Base-by-base conservation (phyloP, 2,329 filamentous ascomycete genomes). In the Trichoderma arundinaceum region DNA sequence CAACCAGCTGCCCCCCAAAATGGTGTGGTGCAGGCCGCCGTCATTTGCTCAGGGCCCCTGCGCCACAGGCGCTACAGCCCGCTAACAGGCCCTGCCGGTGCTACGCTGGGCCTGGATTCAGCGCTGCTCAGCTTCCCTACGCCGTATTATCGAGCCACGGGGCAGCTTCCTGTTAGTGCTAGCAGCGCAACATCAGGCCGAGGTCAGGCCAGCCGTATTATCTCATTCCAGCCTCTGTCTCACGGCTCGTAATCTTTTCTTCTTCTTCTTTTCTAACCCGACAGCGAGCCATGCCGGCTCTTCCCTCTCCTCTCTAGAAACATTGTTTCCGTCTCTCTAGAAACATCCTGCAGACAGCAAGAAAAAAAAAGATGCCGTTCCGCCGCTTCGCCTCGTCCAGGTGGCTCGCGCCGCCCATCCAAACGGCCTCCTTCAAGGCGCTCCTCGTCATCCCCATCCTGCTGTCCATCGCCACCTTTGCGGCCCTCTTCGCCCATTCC, bases 391-490 rank as follows among this genome's bases (percentile, higher is more conserved):
- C 1, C 28, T 6, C 38, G 9, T 53, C 48, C 38, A 17, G 8
- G 19, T 62, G 56, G 64, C 64, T 61, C 49, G 22, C 65, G 57
- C 78, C 78, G 10, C 84, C 85, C 15, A 81, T 87, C 63, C 82
- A 84, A 39, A 78, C 80, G 70, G 82, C 87, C 71, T 72, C 81
- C 53, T 81, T 86, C 56, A 82, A 81, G 46, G 84, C 83, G 73
- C 74, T 86, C 41, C 74, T 83, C n/a, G 79, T 86, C 49, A 72
- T 81, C 2, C 80, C 84, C 9, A 75, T 83, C 54, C 71, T 84
- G 35, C 77, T 86, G 60, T 77, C 82, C 69, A 49, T 80, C 65
- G 72, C 76, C 46, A 83, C 82, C 4, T 74, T 74, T 33, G 64
- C 75, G 68, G 70, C 75, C 32, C 79, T 85, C 69, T 80, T 83